phyloP scores from a whole-genome alignment of 192 early-diverging fungal species.

The Coemansia sp. region DNA sequence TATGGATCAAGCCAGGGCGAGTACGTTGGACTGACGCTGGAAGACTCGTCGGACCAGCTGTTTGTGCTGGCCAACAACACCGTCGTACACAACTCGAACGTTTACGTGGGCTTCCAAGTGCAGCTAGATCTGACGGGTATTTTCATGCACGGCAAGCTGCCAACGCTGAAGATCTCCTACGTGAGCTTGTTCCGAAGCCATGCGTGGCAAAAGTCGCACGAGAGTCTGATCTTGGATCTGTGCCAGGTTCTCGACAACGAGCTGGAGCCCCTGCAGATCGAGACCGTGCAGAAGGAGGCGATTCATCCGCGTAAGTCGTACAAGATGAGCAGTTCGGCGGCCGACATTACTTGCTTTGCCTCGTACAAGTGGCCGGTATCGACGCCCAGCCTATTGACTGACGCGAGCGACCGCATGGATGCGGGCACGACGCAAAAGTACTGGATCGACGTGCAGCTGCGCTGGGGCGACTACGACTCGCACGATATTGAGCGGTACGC shows the following conservation, averaged over 20 bases:
- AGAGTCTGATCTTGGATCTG: conserved; percentile 77
- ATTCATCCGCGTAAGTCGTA: conserved; percentile 99
- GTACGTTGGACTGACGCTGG: conserved; percentile 40
- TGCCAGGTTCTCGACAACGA: conserved; percentile 98
- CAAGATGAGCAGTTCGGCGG: conserved; percentile 96
- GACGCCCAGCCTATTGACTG: conserved; percentile 90
- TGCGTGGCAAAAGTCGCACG: conserved; percentile 99
- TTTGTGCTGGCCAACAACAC: conserved; percentile 55
- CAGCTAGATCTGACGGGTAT: conserved; percentile 99
- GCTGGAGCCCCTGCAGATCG: conserved; percentile 95
- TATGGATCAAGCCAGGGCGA: conserved; percentile 16
- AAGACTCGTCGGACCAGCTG: conserved; percentile 29
- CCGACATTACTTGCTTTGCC: conserved; percentile 94
- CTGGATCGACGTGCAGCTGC: conserved; percentile 98
- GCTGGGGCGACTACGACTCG: conserved; percentile 99
- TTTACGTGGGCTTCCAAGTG: conserved; percentile 99
- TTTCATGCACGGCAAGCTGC: conserved; percentile 99
- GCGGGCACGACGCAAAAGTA: conserved; percentile 95
- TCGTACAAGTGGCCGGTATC: conserved; percentile 99
- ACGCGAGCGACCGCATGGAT: conserved; percentile 94
- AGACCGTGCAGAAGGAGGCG: conserved; percentile 98
- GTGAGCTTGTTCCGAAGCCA: conserved; percentile 99
- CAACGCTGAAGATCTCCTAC: conserved; percentile 97
- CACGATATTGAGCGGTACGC: conserved; percentile 99
- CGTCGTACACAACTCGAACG: conserved; percentile 74